Conservation (phyloP, 768 basidiomycete species). For the Macrolepiota dolichaula region DNA sequence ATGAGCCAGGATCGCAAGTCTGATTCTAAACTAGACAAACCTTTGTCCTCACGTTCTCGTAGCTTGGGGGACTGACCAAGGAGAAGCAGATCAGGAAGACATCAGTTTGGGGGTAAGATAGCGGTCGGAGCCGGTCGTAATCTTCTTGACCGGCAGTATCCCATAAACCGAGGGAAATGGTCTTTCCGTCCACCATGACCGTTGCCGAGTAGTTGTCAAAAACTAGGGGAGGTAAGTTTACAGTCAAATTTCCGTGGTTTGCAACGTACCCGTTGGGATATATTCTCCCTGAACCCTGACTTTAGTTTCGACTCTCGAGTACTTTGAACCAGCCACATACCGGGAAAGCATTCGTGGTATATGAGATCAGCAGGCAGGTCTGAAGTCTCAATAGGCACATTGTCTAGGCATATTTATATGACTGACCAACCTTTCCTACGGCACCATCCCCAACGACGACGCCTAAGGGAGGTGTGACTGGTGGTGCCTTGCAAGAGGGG, state of each 20-base stretch:
- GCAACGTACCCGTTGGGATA: slow-evolving; percentile 80
- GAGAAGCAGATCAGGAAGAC: slow-evolving; percentile 99
- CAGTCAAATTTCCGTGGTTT: slow-evolving; percentile 6
- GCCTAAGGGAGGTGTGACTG: slow-evolving; percentile 53
- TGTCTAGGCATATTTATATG: slow-evolving; percentile 7
- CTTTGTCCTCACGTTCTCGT: slow-evolving; percentile 98
- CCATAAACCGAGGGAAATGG: slow-evolving; percentile 97
- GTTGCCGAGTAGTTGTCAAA: slow-evolving; percentile 99
- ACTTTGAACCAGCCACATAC: slow-evolving; percentile 45
- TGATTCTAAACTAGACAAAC: slow-evolving; percentile 38
- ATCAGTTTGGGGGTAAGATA: slow-evolving; percentile 99
- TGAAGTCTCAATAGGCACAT: slow-evolving; percentile 30
- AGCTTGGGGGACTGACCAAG: slow-evolving; percentile 95
- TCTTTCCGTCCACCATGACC: slow-evolving; percentile 99
- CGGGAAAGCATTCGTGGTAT: slow-evolving; percentile 97
- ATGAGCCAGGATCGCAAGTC: slow-evolving; percentile 11
- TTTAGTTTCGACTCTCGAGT: slow-evolving; percentile 15
- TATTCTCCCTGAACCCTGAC: slow-evolving; percentile 75
- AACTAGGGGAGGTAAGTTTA: slow-evolving; percentile 42
- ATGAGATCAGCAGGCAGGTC: slow-evolving; percentile 99
- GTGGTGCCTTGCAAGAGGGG: slow-evolving; percentile 13
- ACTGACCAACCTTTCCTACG: slow-evolving; percentile 81
- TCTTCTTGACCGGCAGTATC: slow-evolving; percentile 99
- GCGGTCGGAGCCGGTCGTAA: slow-evolving; percentile 94
- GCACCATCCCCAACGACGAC: slow-evolving; percentile 99